phyloP scores from a whole-genome alignment of 805 yeast genomes.

The Cyberlindnera lachancei region DNA sequence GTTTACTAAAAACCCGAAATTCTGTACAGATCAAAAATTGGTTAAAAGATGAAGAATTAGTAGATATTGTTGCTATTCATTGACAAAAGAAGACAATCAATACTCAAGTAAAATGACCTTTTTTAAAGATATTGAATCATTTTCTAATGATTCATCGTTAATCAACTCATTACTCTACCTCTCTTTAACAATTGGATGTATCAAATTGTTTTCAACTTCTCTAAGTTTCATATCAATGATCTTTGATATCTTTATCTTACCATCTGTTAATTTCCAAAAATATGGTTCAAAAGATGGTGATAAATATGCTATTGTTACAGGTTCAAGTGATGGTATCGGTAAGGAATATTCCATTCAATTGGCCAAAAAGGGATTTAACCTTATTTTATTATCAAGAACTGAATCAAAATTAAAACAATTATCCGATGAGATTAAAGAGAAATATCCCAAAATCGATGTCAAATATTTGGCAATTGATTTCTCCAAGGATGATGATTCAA shows the following conservation, averaged over 20 bases:
- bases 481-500: conserved; percentile 48
- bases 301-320: conserved; percentile 95
- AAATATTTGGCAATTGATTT: conserved; percentile 74
- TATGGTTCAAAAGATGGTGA: conserved; percentile 70
- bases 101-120: too few relatives aligned
- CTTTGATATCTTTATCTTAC: conserved; percentile 57
- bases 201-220: conserved; percentile 43
- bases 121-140: conserved; percentile 6
- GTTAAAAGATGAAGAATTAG: too few relatives aligned
- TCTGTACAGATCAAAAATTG: too few relatives aligned
- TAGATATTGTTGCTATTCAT: too few relatives aligned
- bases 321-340: conserved; percentile 97
- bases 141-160: conserved; percentile 5
- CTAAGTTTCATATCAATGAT: conserved; percentile 47
- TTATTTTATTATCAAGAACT: conserved; percentile 81
- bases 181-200: conserved; percentile 53
- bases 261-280: conserved; percentile 47
- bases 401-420: conserved; percentile 62
- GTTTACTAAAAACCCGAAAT: too few relatives aligned
- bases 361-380: conserved; percentile 77
- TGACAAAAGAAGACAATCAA: too few relatives aligned
- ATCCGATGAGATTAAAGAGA: conserved; percentile 52
- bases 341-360: conserved; percentile 83
- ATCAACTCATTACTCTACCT: conserved; percentile 26
- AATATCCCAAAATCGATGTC: conserved; percentile 56